Conservation (phyloP, 2,329 filamentous ascomycete species). For the Aspergillus ruber region DNA sequence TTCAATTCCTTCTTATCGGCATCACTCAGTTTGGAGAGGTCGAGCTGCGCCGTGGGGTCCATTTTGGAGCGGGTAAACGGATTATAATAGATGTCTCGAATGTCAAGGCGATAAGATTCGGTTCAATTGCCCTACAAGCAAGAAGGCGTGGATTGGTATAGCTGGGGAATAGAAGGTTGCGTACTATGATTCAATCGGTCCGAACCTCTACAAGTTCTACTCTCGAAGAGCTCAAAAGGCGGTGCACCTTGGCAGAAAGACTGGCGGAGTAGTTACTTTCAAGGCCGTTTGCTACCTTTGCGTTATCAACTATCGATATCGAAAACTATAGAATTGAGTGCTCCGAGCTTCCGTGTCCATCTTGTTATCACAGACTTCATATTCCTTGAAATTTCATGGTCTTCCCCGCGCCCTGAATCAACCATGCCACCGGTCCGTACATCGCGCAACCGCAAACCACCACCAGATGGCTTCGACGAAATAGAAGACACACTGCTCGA, state of each 20-base stretch:
- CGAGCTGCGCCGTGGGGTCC: constrained; percentile 41
- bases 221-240: constrained; percentile 14
- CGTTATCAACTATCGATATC: not conserved
- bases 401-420: not conserved
- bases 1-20: constrained; percentile 82
- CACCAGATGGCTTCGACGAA: constrained; percentile 61
- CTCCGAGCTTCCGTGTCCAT: too few species aligned
- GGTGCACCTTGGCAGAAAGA: constrained; percentile 20
- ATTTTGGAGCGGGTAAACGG: constrained; percentile 17
- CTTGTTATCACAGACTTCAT: not conserved
- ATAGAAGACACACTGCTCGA: constrained; percentile 63
- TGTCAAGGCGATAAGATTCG: not conserved
- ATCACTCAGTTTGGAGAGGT: constrained; percentile 69
- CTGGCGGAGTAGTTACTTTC: constrained; percentile 1
- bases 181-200: too few species aligned
- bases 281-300: not conserved
- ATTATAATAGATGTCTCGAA: not conserved
- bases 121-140: not conserved
- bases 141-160: not conserved
- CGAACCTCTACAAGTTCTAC: not conserved
- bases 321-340: too few species aligned
- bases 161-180: not conserved
- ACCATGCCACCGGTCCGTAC: constrained; percentile 57
- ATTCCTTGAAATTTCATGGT: not conserved
- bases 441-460: constrained; percentile 56